Conservation (phyloP, 2,329 filamentous ascomycete species). For the Huntiella savannae region DNA sequence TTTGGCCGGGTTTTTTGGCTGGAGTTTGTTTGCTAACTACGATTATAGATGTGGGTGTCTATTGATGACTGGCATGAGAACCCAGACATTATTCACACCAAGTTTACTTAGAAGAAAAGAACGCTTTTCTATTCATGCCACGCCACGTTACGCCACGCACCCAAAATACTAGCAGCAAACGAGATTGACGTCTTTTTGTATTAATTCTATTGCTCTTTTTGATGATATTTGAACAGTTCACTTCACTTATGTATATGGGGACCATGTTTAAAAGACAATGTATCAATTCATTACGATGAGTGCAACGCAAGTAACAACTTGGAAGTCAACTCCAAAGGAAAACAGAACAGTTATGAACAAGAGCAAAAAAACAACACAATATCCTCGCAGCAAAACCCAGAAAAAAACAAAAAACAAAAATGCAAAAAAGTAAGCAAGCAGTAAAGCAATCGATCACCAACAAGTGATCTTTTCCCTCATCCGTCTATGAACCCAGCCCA, state of each 20-base stretch:
- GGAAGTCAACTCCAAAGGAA: background rate
- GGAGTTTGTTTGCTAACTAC: constrained; percentile 5
- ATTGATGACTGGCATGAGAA: constrained; percentile 99
- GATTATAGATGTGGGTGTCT: constrained; percentile 87
- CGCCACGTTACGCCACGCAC: too few species aligned
- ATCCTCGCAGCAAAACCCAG: background rate
- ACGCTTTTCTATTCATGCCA: background rate
- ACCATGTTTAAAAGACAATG: background rate
- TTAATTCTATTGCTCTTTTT: constrained; percentile 3
- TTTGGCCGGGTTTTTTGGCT: constrained; percentile 5
- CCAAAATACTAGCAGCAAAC: too few species aligned
- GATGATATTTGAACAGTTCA: background rate
- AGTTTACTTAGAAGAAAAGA: constrained; percentile 51
- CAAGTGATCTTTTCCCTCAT: constrained; percentile 1
- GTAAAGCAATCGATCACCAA: background rate
- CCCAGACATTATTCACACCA: constrained; percentile 94
- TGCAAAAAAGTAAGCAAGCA: background rate
- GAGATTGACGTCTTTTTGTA: background rate
- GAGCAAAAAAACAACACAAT: background rate
- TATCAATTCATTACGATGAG: background rate
- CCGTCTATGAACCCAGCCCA: background rate
- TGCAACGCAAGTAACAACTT: background rate
- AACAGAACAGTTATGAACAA: background rate
- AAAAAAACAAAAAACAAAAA: constrained; percentile 1
- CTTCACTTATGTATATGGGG: background rate